Conservation (phyloP, 495 filamentous ascomycete genomes). For the Hyaloscypha bicolor region DNA sequence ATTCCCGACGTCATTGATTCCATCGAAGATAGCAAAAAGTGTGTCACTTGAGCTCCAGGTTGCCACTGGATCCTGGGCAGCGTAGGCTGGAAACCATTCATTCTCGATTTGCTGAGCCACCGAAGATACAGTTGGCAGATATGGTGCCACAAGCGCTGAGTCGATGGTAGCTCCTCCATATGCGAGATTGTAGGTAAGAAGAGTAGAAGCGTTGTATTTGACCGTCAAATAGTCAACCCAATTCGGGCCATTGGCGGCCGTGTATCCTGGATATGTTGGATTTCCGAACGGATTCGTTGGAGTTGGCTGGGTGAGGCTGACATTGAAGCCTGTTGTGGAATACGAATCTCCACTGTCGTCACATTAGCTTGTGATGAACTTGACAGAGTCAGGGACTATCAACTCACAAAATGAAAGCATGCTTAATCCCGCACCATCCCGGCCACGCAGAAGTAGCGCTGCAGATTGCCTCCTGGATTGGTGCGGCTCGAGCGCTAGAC, state of each 20-base stretch:
- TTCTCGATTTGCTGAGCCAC: constrained; percentile 60
- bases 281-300: constrained; percentile 75
- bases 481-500: constrained; percentile 14
- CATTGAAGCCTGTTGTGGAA: constrained; percentile 67
- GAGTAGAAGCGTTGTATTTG: constrained; percentile 43
- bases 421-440: constrained; percentile 49
- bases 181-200: constrained; percentile 70
- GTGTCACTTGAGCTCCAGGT: constrained; percentile 63
- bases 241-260: constrained; percentile 60
- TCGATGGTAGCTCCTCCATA: constrained; percentile 72
- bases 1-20: constrained; percentile 79
- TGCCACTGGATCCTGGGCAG: constrained; percentile 39
- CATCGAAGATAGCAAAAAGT: constrained; percentile 74
- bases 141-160: constrained; percentile 56
- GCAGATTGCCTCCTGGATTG: constrained; percentile 31
- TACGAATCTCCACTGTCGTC: constrained; percentile 53
- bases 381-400: constrained; percentile 10
- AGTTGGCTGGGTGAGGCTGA: constrained; percentile 59
- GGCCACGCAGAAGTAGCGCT: constrained; percentile 41
- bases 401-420: constrained; percentile 54
- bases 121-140: constrained; percentile 52
- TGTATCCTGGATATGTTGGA: constrained; percentile 63
- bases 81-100: constrained; percentile 35
- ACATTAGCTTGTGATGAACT: background rate
- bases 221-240: constrained; percentile 72